These are phyloP conservation scores for Candida sp. DNA, from an alignment of 1,139 yeast species.

Conservation along the genomic window DNA sequence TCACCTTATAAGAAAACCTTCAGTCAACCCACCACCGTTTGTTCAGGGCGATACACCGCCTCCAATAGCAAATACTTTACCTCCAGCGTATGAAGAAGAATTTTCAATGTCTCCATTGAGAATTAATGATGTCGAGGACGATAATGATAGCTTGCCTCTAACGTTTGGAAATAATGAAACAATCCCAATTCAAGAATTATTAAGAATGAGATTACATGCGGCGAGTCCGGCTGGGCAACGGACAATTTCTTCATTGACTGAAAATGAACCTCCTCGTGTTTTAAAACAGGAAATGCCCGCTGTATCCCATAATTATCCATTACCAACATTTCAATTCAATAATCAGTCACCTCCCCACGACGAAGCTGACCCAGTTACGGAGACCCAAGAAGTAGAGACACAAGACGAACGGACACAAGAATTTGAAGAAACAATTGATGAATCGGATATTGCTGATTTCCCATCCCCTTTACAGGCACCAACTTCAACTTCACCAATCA, in stretches of 20 bases:
- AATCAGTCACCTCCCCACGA: neutral
- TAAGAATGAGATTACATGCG: neutral
- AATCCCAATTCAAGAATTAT: neutral
- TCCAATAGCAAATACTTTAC: constrained; percentile 25
- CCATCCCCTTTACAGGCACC: constrained; percentile 5
- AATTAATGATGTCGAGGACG: constrained; percentile 11
- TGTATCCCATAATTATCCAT: neutral
- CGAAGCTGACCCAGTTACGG: neutral
- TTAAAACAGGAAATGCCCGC: neutral
- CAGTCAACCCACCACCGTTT: constrained; percentile 43
- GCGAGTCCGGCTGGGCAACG: neutral
- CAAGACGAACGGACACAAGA: constrained; percentile 1
- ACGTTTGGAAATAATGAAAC: constrained; percentile 2
- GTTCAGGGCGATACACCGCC: constrained; percentile 30
- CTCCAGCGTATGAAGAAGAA: constrained; percentile 33
- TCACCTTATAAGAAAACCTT: constrained; percentile 32
- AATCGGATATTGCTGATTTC: constrained; percentile 15
- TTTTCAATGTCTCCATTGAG: constrained; percentile 36
- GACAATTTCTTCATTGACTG: neutral
- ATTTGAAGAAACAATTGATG: constrained; percentile 6
- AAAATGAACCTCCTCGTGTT: neutral
- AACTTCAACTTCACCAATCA: constrained; percentile 10
- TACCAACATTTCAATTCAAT: neutral
- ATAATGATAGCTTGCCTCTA: neutral
- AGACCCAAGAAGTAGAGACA: neutral